Conservation (phyloP, 306 rosid genomes). For the Canavalia gladiata region DNA sequence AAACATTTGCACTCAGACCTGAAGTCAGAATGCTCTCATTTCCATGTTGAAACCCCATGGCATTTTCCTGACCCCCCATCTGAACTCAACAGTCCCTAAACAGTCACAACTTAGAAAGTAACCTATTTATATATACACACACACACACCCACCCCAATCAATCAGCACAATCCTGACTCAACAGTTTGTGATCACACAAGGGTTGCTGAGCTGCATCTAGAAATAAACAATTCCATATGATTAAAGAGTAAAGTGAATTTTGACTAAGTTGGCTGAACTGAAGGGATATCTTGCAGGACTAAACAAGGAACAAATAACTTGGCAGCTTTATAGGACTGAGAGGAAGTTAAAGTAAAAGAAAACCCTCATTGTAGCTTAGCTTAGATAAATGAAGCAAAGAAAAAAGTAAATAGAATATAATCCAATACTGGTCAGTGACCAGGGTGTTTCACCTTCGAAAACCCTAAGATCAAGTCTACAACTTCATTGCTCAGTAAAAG, state of each 20-base stretch:
- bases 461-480: constrained; percentile 71
- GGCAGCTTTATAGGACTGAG: constrained; percentile 88
- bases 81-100: constrained; percentile 48
- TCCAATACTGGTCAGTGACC: constrained; percentile 60
- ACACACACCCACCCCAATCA: constrained; percentile 25
- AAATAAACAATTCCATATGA: constrained; percentile 56
- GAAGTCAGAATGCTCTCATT: constrained; percentile 64
- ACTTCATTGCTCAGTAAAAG: constrained; percentile 55
- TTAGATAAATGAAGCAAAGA: constrained; percentile 61
- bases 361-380: constrained; percentile 75
- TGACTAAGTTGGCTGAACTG: constrained; percentile 65
- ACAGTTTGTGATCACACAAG: constrained; percentile 47
- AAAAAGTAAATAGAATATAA: constrained; percentile 81
- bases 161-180: constrained; percentile 51
- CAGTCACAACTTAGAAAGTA: constrained; percentile 45
- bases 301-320: constrained; percentile 86
- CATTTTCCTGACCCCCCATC: constrained; percentile 81
- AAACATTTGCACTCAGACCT: constrained; percentile 67
- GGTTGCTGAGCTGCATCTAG: constrained; percentile 49
- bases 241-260: constrained; percentile 75
- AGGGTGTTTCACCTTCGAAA: constrained; percentile 51
- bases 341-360: constrained; percentile 84
- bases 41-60: constrained; percentile 73
- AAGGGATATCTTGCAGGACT: constrained; percentile 85
- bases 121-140: constrained; percentile 38